A percentile compares a stretch with the other conserved stretches of the same genome.
These are phyloP conservation scores for Plantago ovata DNA, from an alignment of 257 asterid genomes.

Conservation along the genomic window DNA sequence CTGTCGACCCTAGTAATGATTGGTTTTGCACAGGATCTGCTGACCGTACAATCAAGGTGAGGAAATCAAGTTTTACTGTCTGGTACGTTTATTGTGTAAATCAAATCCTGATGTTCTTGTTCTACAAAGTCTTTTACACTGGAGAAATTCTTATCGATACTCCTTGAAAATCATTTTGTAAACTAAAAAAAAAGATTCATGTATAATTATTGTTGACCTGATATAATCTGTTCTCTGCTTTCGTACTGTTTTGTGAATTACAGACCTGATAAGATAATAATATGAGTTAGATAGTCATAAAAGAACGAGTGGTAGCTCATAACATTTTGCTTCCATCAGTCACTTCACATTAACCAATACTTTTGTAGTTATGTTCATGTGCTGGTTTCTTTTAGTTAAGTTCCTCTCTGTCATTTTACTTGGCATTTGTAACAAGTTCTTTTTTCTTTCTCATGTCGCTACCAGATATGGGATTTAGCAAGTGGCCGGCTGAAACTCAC, in stretches of 20 bases:
- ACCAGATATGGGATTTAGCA: conserved; percentile 91
- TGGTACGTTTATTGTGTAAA: background rate
- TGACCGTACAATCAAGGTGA: conserved; percentile 89
- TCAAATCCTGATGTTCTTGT: background rate
- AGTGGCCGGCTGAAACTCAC: conserved; percentile 80
- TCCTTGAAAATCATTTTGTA: background rate
- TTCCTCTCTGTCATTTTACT: background rate
- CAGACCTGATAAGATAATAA: too few relatives aligned
- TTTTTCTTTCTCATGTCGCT: conserved; percentile 7
- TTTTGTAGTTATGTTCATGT: too few relatives aligned
- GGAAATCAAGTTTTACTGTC: conserved; percentile 10
- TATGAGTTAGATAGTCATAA: too few relatives aligned
- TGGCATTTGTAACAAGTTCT: conserved; percentile 4
- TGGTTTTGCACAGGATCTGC: conserved; percentile 98
- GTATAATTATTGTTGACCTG: background rate
- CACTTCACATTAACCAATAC: too few relatives aligned
- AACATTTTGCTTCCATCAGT: background rate
- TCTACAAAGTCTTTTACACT: background rate
- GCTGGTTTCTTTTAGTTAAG: conserved; percentile 7
- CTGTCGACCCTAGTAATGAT: conserved; percentile 84
- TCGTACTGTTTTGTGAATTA: background rate
- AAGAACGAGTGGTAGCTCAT: background rate
- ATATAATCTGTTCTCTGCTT: background rate
- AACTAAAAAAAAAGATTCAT: background rate
- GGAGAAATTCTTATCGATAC: background rate